Percentiles rank a stretch among this genome's conserved stretches.
phyloP scores from a whole-genome alignment of 257 asterid genomes.

The Solanum sejunctum region DNA sequence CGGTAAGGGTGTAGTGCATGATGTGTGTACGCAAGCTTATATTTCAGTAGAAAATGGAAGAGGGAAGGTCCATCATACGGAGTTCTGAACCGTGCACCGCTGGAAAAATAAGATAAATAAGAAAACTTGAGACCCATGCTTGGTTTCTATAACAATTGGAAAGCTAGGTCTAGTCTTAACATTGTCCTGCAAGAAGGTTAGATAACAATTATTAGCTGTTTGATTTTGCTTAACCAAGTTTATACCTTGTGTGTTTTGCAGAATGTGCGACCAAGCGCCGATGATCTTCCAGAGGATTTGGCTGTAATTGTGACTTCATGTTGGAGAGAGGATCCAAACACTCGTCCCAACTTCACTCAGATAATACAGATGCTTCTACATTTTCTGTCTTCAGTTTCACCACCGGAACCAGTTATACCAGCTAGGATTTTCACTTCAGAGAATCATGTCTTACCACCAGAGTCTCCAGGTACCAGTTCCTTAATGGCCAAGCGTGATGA shows the following conservation, averaged over 20 bases:
- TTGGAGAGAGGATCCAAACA: slow-evolving; percentile 82
- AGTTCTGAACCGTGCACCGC: neutral
- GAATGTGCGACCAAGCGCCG: slow-evolving; percentile 86
- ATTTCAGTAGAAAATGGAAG: neutral
- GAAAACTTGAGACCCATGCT: neutral
- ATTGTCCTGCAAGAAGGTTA: neutral
- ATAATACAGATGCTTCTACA: slow-evolving; percentile 91
- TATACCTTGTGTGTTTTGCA: slow-evolving; percentile 13
- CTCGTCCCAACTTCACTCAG: slow-evolving; percentile 81
- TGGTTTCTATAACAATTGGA: neutral
- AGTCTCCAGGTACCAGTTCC: slow-evolving; percentile 89
- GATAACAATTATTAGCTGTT: neutral
- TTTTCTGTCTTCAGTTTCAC: slow-evolving; percentile 55
- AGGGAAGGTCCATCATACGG: neutral
- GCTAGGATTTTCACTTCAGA: slow-evolving; percentile 44
- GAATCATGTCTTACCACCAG: slow-evolving; percentile 65
- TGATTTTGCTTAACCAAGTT: neutral
- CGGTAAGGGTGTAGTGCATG: neutral
- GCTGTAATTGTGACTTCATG: slow-evolving; percentile 78
- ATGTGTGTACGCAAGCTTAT: neutral
- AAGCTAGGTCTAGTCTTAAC: neutral
- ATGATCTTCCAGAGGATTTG: slow-evolving; percentile 65
- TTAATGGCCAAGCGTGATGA: slow-evolving; percentile 65
- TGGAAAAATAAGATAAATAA: neutral
- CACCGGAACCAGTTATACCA: slow-evolving; percentile 51